These are phyloP conservation scores for Hortiboletus flavorubellus DNA, from an alignment of 768 basidiomycete species.

Conservation along the genomic window DNA sequence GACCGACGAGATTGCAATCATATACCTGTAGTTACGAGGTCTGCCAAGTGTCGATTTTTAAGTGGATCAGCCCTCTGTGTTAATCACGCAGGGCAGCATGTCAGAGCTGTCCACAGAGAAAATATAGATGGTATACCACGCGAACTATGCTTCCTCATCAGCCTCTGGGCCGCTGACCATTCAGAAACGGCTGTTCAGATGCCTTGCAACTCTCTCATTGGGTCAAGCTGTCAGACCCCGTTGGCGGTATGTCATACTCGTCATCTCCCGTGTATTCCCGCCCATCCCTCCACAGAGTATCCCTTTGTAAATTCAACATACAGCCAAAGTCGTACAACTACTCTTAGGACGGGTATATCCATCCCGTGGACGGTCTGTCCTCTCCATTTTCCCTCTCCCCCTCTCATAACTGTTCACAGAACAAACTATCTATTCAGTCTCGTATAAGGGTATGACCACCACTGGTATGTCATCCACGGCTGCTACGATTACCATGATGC, in stretches of 20 bases:
- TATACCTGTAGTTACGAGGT: too few relatives aligned
- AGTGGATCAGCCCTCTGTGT: too few relatives aligned
- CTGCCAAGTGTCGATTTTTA: too few relatives aligned
- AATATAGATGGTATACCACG: constrained; percentile 89
- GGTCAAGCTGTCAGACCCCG: constrained; percentile 62
- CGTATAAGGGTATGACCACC: constrained; percentile 75
- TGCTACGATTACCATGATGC: constrained; percentile 77
- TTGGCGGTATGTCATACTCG: constrained; percentile 44
- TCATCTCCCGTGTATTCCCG: neutral
- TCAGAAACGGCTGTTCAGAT: constrained; percentile 70
- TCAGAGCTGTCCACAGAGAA: too few relatives aligned
- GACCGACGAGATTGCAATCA: too few relatives aligned
- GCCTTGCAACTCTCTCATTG: constrained; percentile 77
- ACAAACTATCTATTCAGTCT: constrained; percentile 88
- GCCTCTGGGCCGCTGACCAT: constrained; percentile 77
- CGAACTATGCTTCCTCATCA: constrained; percentile 92
- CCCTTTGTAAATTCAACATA: constrained; percentile 82
- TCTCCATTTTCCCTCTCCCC: neutral
- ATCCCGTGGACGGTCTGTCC: constrained; percentile 65
- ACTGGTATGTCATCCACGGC: constrained; percentile 90
- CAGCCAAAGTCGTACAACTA: constrained; percentile 65
- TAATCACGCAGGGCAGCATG: too few relatives aligned
- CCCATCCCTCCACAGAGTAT: constrained; percentile 50
- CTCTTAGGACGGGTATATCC: constrained; percentile 83
- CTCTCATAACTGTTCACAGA: constrained; percentile 35